phyloP scores from a whole-genome alignment of 164 flowering plant genomes.

The Tinospora cordifolia region DNA sequence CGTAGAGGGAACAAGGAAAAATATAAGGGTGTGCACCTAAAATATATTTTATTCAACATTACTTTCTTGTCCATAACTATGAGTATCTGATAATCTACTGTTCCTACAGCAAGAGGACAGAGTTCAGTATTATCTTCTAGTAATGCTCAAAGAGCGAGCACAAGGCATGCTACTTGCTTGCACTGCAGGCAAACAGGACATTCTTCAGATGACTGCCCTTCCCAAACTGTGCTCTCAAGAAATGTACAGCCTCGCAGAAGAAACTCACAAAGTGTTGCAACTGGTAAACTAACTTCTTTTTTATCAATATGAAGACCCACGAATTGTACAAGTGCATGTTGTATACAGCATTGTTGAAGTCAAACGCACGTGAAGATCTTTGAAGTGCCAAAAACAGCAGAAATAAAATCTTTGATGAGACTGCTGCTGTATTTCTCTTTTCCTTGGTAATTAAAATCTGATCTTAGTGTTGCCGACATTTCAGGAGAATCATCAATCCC shows the following conservation, averaged over 20 bases:
- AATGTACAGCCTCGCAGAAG: conserved; percentile 28
- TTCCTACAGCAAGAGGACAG: conserved; percentile 49
- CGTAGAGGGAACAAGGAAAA: too few relatives aligned
- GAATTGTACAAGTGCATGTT: not conserved
- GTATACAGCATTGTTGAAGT: not conserved
- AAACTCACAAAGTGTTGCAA: conserved; percentile 30
- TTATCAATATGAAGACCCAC: not conserved
- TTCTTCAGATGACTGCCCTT: conserved; percentile 59
- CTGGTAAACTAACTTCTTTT: conserved; percentile 6
- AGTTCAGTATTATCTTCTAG: conserved; percentile 36
- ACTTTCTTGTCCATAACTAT: not conserved
- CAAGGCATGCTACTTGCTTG: conserved; percentile 37
- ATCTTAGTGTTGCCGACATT: conserved; percentile 13
- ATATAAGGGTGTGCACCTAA: too few relatives aligned
- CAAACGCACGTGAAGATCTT: not conserved
- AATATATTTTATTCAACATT: not conserved
- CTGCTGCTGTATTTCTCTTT: not conserved
- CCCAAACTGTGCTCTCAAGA: conserved; percentile 31
- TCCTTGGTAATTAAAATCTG: not conserved
- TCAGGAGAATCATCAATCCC: conserved; percentile 60
- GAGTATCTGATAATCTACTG: not conserved
- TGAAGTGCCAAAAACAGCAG: not conserved
- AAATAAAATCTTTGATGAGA: too few relatives aligned
- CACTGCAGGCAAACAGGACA: conserved; percentile 70
- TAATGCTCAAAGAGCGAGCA: conserved; percentile 35